Conservation (phyloP, 225 moss, liverwort and hornwort species). For the Bryum argenteum region DNA sequence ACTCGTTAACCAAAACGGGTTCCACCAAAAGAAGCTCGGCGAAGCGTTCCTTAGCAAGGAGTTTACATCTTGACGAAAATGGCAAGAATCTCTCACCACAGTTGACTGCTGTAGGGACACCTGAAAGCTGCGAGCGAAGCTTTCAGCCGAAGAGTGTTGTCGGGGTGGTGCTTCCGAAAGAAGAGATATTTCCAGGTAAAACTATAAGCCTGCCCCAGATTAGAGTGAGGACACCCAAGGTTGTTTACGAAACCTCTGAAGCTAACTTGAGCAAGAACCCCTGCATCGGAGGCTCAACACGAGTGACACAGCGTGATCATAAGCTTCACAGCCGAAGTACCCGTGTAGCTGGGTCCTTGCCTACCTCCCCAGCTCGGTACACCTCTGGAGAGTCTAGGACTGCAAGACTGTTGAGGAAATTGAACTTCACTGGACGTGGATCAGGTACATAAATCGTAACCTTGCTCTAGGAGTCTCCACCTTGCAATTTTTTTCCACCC, state of each 20-base stretch:
- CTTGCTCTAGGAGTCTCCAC: not conserved
- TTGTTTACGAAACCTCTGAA: constrained; percentile 17
- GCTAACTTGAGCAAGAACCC: constrained; percentile 36
- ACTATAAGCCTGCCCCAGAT: constrained; percentile 51
- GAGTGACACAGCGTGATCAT: constrained; percentile 31
- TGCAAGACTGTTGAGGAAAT: constrained; percentile 40
- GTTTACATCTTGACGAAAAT: constrained; percentile 36
- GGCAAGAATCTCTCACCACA: constrained; percentile 31
- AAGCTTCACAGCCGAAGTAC: constrained; percentile 8
- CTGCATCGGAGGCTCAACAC: constrained; percentile 42
- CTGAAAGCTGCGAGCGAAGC: constrained; percentile 34
- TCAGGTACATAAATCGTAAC: constrained; percentile 27
- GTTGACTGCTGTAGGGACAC: constrained; percentile 37
- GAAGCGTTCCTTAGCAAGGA: constrained; percentile 41
- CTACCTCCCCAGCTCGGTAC: constrained; percentile 38
- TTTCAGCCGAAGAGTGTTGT: constrained; percentile 9
- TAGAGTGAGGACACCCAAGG: constrained; percentile 40
- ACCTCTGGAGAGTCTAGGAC: constrained; percentile 36
- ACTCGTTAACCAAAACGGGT: constrained; percentile 29
- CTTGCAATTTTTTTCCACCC: too few species aligned
- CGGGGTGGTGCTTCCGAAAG: constrained; percentile 37
- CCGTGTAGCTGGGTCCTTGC: constrained; percentile 38
- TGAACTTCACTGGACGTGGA: constrained; percentile 46
- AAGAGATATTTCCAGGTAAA: constrained; percentile 57
- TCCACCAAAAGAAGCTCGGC: constrained; percentile 36